phyloP scores from a whole-genome alignment of 768 basidiomycete genomes.

The Tremella yokohamensis region DNA sequence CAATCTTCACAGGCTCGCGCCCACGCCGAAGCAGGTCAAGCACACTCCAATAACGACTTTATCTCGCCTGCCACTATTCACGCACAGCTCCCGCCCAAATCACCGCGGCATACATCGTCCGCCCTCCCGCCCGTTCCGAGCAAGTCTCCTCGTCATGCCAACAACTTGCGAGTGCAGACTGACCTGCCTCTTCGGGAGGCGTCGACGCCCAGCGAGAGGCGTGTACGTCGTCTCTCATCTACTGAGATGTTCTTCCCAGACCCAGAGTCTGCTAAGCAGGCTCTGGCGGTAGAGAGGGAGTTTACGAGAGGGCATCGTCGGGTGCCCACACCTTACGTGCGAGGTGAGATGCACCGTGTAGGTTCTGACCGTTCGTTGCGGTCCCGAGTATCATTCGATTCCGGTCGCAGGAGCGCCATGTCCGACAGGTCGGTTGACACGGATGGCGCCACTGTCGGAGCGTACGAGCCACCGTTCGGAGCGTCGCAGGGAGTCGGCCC shows the following conservation, averaged over 20 bases:
- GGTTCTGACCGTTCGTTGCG: constrained; percentile 19
- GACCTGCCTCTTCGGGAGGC: not conserved
- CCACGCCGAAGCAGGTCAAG: constrained; percentile 1
- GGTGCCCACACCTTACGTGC: constrained; percentile 35
- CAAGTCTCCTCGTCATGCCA: not conserved
- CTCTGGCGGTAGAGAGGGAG: constrained; percentile 28
- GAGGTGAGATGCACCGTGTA: constrained; percentile 3
- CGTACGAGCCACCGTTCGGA: constrained; percentile 34
- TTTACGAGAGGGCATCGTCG: constrained; percentile 20
- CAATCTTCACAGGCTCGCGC: not conserved
- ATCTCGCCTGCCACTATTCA: not conserved
- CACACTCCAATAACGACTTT: not conserved
- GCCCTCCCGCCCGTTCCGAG: constrained; percentile 6
- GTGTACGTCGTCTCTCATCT: constrained; percentile 12
- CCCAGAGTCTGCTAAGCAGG: constrained; percentile 29
- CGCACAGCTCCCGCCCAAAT: constrained; percentile 8
- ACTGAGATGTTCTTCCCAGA: constrained; percentile 34
- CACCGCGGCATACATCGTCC: constrained; percentile 9
- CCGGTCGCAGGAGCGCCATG: constrained; percentile 1
- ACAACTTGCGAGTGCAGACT: not conserved
- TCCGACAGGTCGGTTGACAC: not conserved
- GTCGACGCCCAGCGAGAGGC: not conserved
- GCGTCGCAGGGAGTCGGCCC: constrained; percentile 28
- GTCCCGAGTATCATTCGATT: constrained; percentile 33
- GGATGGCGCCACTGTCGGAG: constrained; percentile 7